Conservation (phyloP, 805 yeast species). For the Ogataea ganodermae region DNA sequence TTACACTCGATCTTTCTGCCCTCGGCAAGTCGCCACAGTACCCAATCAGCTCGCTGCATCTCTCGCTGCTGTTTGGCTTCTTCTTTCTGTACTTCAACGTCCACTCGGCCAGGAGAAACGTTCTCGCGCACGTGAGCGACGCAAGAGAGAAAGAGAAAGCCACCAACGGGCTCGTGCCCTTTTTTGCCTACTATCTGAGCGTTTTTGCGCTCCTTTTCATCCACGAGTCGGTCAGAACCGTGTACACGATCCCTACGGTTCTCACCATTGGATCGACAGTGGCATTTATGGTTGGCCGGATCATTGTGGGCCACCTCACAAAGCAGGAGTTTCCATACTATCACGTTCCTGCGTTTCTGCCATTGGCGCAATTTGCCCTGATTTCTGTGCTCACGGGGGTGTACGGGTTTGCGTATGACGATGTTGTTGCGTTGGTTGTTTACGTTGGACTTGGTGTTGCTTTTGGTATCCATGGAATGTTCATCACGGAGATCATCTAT, state of each 20-base stretch:
- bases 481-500: conserved; percentile 75
- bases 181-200: conserved; percentile 53
- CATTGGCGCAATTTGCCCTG: conserved; percentile 49
- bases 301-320: conserved; percentile 84
- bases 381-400: conserved; percentile 38
- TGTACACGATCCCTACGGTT: conserved; percentile 55
- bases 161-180: conserved; percentile 64
- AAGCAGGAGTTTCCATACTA: conserved; percentile 71
- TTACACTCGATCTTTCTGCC: conserved; percentile 41
- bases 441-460: conserved; percentile 72
- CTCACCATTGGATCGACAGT: conserved; percentile 71
- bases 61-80: conserved; percentile 53
- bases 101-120: conserved; percentile 66
- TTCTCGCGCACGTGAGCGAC: conserved; percentile 40
- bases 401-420: conserved; percentile 41
- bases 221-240: conserved; percentile 52
- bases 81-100: conserved; percentile 63
- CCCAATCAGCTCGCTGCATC: conserved; percentile 42
- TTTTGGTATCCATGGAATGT: conserved; percentile 65
- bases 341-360: conserved; percentile 70
- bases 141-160: conserved; percentile 40
- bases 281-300: conserved; percentile 89
- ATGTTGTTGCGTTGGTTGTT: conserved; percentile 51
- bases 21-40: conserved; percentile 30
- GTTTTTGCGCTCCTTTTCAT: conserved; percentile 49